Evolutionary conservation across 1,284 basidiomycete species (phyloP), one percentile per base, ranked within the genome.

Genomic region (Polyporus tsugae): DNA sequence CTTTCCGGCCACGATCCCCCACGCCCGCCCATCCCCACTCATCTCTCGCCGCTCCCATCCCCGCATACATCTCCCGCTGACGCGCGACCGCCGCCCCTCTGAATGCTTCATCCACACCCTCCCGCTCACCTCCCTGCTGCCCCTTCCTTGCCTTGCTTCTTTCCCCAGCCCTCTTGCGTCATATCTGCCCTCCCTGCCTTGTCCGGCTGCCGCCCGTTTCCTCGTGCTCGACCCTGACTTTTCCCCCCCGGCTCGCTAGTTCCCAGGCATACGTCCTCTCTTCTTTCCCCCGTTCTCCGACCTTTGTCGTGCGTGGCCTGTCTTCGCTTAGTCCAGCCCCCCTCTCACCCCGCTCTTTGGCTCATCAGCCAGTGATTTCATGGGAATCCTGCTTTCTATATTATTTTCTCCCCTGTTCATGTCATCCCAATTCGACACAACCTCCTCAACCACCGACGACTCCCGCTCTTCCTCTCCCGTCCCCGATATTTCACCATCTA

Each of bases 21-120:
- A 60, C 57, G 22, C 64, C 25, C 39, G 62, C 60, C n/a, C 62
- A 42, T 44, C 78, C 62, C 72, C 69, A 46, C 75, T 79, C 79
- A 74, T 80, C 81, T 29, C 80, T 81, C 82, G 35, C 78, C 80
- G 19, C 80, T n/a, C 80, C 9, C 80, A 80, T 46, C 72, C 76
- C 74, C 70, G 74, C 68, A 66, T 53, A 63, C 59, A 60, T 41
- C 68, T 63, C 67, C 60, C 66, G 44, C 53, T 65, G 29, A 64
- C 64, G 13, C 63, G 41, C 70, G 63, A 63, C 67, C 25, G 52
- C 70, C 49, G 64, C 64, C 68, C 70, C 71, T 71, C 75, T 72
- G 63, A 70, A 74, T 72, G 72, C 72, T 74, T 67, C 70, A 66
- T 58, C 55, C 69, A 72, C 60, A 64, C 53, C 53, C 60, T 60